phyloP scores from a whole-genome alignment of 495 filamentous ascomycete species.

The Xylaria sp. region DNA sequence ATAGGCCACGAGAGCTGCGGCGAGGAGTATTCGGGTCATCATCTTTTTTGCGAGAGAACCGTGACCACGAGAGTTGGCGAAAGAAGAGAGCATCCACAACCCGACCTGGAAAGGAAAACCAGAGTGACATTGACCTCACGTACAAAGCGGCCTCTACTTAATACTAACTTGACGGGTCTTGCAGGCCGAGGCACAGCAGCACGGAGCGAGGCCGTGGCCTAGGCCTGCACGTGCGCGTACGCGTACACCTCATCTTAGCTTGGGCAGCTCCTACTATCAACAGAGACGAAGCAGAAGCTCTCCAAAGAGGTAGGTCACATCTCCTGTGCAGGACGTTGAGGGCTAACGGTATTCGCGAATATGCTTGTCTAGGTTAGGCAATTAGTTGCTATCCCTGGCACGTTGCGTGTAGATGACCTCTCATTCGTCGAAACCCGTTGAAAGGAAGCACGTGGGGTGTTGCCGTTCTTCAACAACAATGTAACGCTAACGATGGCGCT shows the following conservation, averaged over 20 bases:
- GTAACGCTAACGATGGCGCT: not conserved
- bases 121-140: slow-evolving; percentile 21
- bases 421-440: not conserved
- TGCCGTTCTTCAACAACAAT: not conserved
- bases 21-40: slow-evolving; percentile 24
- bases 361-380: too few relatives aligned
- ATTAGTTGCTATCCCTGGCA: not conserved
- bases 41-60: slow-evolving; percentile 12
- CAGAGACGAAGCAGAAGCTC: not conserved
- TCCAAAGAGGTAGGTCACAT: slow-evolving; percentile 14
- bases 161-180: not conserved
- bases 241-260: not conserved
- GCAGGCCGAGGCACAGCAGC: not conserved
- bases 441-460: slow-evolving; percentile 15
- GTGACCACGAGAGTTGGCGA: not conserved
- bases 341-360: not conserved
- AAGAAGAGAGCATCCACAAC: not conserved
- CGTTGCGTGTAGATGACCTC: not conserved
- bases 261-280: not conserved
- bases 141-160: not conserved
- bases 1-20: slow-evolving; percentile 20
- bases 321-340: not conserved
- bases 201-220: not conserved
- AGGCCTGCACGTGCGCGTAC: not conserved
- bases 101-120: slow-evolving; percentile 28